These are phyloP conservation scores for Rhododendron molle DNA, from an alignment of 148 eudicot species.

Conservation along the genomic window DNA sequence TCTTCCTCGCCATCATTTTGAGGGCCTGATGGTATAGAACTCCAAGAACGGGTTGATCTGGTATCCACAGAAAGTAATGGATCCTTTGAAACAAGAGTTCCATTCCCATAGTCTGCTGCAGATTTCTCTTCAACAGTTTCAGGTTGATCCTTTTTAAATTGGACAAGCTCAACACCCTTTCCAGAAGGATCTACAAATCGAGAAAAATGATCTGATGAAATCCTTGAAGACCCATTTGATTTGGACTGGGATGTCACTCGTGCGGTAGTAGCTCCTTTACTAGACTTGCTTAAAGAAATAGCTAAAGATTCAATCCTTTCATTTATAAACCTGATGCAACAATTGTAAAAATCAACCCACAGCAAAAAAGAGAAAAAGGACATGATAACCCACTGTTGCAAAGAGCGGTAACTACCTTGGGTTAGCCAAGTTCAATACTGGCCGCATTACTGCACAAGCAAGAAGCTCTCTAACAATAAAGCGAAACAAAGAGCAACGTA, in stretches of 20 bases:
- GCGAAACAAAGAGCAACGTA: slow-evolving; percentile 81
- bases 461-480: slow-evolving; percentile 83
- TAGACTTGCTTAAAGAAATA: slow-evolving; percentile 44
- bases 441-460: slow-evolving; percentile 87
- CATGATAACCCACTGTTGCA: neutral
- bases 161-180: slow-evolving; percentile 86
- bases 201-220: slow-evolving; percentile 58
- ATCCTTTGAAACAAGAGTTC: slow-evolving; percentile 54
- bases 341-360: slow-evolving; percentile 8
- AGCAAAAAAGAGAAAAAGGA: slow-evolving; percentile 8
- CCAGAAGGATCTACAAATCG: slow-evolving; percentile 71
- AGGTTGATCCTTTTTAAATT: slow-evolving; percentile 51
- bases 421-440: slow-evolving; percentile 79
- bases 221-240: slow-evolving; percentile 41
- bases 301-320: slow-evolving; percentile 87
- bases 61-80: slow-evolving; percentile 82
- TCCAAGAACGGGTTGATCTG: slow-evolving; percentile 76
- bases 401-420: slow-evolving; percentile 56
- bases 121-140: slow-evolving; percentile 27
- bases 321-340: slow-evolving; percentile 73
- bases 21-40: slow-evolving; percentile 44
- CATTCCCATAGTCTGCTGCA: slow-evolving; percentile 31
- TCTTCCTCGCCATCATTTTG: slow-evolving; percentile 31
- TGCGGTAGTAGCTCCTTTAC: slow-evolving; percentile 40
- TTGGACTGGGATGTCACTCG: slow-evolving; percentile 32